A percentile compares a stretch with the other conserved stretches of the same genome.
Conservation (phyloP, 2,329 filamentous ascomycete species). For the Pestalotiopsis sp. region DNA sequence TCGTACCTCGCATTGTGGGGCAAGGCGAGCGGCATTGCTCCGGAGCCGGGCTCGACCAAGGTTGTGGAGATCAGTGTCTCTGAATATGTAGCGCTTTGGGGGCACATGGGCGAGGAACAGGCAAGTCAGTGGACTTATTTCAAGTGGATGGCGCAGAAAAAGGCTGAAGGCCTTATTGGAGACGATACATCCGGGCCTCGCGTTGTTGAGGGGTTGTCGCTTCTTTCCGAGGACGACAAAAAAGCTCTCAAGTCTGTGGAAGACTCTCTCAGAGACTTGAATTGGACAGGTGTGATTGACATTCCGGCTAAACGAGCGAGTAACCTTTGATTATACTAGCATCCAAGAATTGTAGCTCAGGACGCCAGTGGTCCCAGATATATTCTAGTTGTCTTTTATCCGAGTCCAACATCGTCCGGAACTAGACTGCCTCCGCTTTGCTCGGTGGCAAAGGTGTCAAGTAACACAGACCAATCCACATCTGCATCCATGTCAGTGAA, state of each 20-base stretch:
- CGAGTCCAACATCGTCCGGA: background rate
- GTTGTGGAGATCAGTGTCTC: background rate
- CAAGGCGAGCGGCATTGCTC: background rate
- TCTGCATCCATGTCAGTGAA: background rate
- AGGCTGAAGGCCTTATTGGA: background rate
- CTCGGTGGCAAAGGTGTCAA: background rate
- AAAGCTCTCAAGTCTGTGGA: background rate
- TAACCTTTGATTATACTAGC: too few relatives aligned
- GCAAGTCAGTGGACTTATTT: background rate
- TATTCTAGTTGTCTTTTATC: background rate
- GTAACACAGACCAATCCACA: background rate
- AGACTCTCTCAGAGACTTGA: background rate
- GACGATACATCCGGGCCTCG: background rate
- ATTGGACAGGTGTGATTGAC: background rate
- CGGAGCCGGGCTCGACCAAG: background rate
- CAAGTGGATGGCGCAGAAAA: background rate
- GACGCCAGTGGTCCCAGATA: too few relatives aligned
- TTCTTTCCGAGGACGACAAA: background rate
- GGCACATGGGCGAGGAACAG: background rate
- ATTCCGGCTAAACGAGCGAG: background rate
- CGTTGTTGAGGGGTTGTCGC: background rate
- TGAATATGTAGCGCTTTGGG: background rate
- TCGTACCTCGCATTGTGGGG: background rate
- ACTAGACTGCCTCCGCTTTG: background rate
- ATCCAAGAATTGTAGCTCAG: too few relatives aligned